phyloP scores from a whole-genome alignment of 768 basidiomycete genomes.

The Russula sp. region DNA sequence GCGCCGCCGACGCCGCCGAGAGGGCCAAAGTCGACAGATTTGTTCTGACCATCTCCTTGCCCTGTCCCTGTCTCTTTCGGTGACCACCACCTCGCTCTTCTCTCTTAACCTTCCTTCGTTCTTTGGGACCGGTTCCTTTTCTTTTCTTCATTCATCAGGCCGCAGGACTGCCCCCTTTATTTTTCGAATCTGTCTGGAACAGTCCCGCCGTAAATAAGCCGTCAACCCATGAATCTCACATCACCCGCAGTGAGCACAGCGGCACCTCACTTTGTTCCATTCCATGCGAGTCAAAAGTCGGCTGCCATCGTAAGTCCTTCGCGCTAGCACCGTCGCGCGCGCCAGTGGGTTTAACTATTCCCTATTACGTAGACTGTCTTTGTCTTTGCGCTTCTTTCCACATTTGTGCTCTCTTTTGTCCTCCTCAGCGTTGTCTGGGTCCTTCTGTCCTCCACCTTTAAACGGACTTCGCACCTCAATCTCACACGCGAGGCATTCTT shows the following conservation, averaged over 20 bases:
- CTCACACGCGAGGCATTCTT: conserved; percentile 45
- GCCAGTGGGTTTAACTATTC: background rate
- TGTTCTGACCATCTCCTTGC: too few species aligned
- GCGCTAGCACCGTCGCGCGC: background rate
- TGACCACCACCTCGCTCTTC: conserved; percentile 6
- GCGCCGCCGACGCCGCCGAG: too few species aligned
- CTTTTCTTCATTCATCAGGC: conserved; percentile 25
- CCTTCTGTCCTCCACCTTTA: conserved; percentile 31
- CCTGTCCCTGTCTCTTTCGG: background rate
- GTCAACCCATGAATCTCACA: background rate
- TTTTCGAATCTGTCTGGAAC: conserved; percentile 28
- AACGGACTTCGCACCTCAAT: conserved; percentile 24
- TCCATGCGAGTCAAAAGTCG: background rate
- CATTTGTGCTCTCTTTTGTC: conserved; percentile 19
- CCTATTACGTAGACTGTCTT: conserved; percentile 3
- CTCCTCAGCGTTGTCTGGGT: conserved; percentile 10
- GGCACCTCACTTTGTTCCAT: background rate
- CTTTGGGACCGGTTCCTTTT: conserved; percentile 22
- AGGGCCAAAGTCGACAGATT: too few species aligned
- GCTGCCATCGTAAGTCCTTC: conserved; percentile 7
- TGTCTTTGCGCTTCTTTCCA: conserved; percentile 13
- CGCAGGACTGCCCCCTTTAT: conserved; percentile 31
- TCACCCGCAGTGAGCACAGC: background rate
- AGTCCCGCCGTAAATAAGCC: conserved; percentile 24
- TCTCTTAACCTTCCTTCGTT: conserved; percentile 6